Percentiles rank a stretch among this genome's conserved stretches.
Conservation (phyloP, 2,329 filamentous ascomycete genomes). For the Beauveria sp. region DNA sequence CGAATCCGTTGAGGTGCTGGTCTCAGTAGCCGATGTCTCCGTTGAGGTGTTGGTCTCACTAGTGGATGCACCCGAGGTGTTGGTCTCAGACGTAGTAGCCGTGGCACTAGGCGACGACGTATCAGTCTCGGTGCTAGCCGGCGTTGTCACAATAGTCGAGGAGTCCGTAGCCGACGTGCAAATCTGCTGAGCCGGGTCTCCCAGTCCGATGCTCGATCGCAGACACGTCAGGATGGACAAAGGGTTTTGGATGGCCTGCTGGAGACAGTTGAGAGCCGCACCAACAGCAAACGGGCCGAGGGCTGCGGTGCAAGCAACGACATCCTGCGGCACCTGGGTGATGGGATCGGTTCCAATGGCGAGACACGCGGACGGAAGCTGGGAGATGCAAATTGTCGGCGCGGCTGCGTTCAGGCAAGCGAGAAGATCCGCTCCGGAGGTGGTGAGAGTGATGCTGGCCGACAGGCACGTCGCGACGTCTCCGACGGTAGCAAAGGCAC, state of each 20-base stretch:
- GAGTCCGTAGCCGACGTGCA: not conserved
- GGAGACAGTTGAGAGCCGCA: slow-evolving; percentile 4
- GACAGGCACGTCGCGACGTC: slow-evolving; percentile 3
- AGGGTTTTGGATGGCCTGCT: not conserved
- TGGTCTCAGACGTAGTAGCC: not conserved
- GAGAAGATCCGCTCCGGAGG: not conserved
- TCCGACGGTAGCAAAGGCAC: slow-evolving; percentile 7
- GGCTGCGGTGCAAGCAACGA: slow-evolving; percentile 8
- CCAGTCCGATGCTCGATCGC: not conserved
- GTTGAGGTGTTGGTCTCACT: not conserved
- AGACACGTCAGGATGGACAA: not conserved
- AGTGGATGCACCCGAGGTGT: too few relatives aligned
- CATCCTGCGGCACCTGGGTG: not conserved
- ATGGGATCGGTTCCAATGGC: not conserved
- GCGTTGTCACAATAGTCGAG: not conserved
- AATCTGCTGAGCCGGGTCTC: not conserved
- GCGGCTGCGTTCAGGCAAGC: slow-evolving; percentile 10
- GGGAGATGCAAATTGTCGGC: slow-evolving; percentile 7
- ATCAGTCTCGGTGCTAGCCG: not conserved
- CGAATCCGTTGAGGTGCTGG: not conserved
- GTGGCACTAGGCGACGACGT: too few relatives aligned
- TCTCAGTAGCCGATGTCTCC: not conserved
- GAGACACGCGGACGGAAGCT: slow-evolving; percentile 11
- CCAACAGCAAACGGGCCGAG: slow-evolving; percentile 11
- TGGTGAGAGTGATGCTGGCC: not conserved